These are phyloP conservation scores for Parastagonospora avenae DNA, from an alignment of 2,329 filamentous ascomycete species.

Conservation along the genomic window DNA sequence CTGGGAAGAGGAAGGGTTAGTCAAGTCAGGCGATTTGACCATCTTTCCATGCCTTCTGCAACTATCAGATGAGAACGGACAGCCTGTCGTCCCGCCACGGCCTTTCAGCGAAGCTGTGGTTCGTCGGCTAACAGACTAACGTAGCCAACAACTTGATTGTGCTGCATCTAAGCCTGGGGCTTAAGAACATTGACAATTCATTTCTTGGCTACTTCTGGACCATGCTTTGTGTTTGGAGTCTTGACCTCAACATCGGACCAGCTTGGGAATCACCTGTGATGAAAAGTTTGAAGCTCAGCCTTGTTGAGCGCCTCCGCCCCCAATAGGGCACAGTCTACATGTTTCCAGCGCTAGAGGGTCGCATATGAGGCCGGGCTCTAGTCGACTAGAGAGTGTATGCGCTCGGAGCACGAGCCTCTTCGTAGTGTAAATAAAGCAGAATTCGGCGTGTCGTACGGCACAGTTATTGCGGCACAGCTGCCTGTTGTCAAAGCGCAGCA, in stretches of 20 bases:
- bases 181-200: background rate
- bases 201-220: background rate
- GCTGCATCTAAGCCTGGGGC: background rate
- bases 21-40: slow-evolving; percentile 35
- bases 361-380: background rate
- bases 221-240: background rate
- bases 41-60: slow-evolving; percentile 45
- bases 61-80: slow-evolving; percentile 35
- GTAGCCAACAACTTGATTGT: background rate
- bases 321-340: slow-evolving; percentile 1
- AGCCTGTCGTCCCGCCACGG: slow-evolving; percentile 30
- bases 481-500: background rate
- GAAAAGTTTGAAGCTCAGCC: background rate
- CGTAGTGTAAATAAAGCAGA: slow-evolving; percentile 1
- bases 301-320: slow-evolving; percentile 9
- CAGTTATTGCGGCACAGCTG: slow-evolving; percentile 2
- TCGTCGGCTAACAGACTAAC: slow-evolving; percentile 30
- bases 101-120: slow-evolving; percentile 37
- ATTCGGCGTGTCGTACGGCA: slow-evolving; percentile 3
- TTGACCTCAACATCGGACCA: background rate
- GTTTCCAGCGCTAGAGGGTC: background rate
- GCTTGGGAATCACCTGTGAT: background rate
- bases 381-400: slow-evolving; percentile 11
- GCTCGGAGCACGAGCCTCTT: background rate
- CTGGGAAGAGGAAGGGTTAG: slow-evolving; percentile 32